Evolutionary conservation across 2,329 filamentous ascomycete species (phyloP).

Genomic region (Paraconiothyrium sp.): DNA sequence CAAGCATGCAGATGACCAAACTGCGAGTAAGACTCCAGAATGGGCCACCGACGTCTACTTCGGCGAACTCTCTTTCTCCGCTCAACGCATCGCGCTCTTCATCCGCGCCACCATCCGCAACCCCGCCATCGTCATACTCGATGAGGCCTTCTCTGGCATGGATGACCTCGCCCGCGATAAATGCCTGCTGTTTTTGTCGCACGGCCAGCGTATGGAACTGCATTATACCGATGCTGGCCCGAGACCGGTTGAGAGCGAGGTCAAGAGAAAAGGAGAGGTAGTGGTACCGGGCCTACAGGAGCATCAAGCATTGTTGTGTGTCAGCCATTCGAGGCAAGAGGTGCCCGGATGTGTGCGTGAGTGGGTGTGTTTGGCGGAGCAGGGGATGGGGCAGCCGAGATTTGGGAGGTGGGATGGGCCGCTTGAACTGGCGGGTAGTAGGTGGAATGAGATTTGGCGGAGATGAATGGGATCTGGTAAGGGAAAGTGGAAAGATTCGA

Average conservation of each 20-base stretch:
- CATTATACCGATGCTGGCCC: slow-evolving; percentile 44
- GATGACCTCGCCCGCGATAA: slow-evolving; percentile 76
- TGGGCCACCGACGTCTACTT: slow-evolving; percentile 78
- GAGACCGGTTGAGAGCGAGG: slow-evolving; percentile 55
- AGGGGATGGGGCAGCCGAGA: slow-evolving; percentile 71
- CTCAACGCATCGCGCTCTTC: slow-evolving; percentile 86
- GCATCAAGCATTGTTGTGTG: slow-evolving; percentile 85
- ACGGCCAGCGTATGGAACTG: slow-evolving; percentile 52
- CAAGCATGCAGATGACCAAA: slow-evolving; percentile 18
- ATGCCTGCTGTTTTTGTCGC: slow-evolving; percentile 79
- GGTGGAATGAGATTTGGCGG: slow-evolving; percentile 69
- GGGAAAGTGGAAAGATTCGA: background rate
- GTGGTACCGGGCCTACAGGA: slow-evolving; percentile 70
- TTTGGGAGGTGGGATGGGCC: slow-evolving; percentile 72
- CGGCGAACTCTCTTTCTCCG: slow-evolving; percentile 78
- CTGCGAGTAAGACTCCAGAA: slow-evolving; percentile 38
- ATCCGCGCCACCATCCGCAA: slow-evolving; percentile 62
- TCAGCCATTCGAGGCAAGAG: slow-evolving; percentile 90
- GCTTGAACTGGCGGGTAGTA: slow-evolving; percentile 63
- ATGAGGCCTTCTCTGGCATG: slow-evolving; percentile 63
- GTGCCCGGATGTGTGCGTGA: slow-evolving; percentile 84
- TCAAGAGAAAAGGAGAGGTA: slow-evolving; percentile 51
- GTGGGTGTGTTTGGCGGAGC: slow-evolving; percentile 86
- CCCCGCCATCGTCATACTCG: slow-evolving; percentile 60
- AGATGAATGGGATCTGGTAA: background rate